phyloP scores from a whole-genome alignment of 2,329 filamentous ascomycete genomes.

The Chaetothyriales sp. region DNA sequence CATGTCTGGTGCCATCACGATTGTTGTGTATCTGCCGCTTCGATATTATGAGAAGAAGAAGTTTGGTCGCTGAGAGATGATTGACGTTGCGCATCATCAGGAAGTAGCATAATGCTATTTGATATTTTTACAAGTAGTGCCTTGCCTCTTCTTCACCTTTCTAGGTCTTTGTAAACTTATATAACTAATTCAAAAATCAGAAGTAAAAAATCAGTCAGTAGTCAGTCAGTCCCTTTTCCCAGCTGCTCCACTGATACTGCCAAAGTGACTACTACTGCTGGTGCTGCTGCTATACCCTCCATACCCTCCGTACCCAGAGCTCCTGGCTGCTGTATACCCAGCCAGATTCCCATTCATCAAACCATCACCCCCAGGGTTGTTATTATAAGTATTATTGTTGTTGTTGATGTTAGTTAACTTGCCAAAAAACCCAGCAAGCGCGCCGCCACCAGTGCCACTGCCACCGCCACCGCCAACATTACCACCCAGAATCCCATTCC shows the following conservation, averaged over 20 bases:
- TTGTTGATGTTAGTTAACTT: too few relatives aligned
- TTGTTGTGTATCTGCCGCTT: slow-evolving; percentile 39
- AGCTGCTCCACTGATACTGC: background rate
- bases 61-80: slow-evolving; percentile 9
- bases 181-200: too few relatives aligned
- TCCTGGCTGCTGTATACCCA: slow-evolving; percentile 7
- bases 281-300: slow-evolving; percentile 12
- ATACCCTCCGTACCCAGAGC: slow-evolving; percentile 17
- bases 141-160: too few relatives aligned
- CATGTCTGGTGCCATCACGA: slow-evolving; percentile 47
- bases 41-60: slow-evolving; percentile 37
- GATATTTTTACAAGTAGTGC: too few relatives aligned
- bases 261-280: background rate
- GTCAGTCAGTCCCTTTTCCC: background rate
- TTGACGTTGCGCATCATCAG: background rate
- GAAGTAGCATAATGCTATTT: too few relatives aligned
- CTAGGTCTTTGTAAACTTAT: too few relatives aligned
- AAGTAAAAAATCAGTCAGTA: too few relatives aligned
- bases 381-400: too few relatives aligned
- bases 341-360: background rate
- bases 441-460: background rate
- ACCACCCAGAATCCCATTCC: slow-evolving; percentile 13
- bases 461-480: slow-evolving; percentile 3
- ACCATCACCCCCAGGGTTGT: background rate
- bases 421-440: background rate